A percentile compares a stretch with the other conserved stretches of the same genome.
These are phyloP conservation scores for Pelargonium myrrhifolium DNA, from an alignment of 441 rosid species.

Conservation along the genomic window DNA sequence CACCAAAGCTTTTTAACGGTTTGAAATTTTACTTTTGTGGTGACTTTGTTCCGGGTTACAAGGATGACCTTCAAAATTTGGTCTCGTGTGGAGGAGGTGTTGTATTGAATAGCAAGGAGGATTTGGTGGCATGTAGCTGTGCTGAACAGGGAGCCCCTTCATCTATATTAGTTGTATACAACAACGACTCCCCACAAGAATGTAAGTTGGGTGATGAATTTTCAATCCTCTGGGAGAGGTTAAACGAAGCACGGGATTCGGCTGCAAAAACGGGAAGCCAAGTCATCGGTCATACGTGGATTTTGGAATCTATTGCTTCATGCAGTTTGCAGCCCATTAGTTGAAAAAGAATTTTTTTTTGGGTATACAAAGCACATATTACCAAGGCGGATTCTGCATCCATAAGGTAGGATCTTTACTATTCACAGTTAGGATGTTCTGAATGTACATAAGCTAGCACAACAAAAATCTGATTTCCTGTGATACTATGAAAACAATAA, in stretches of 20 bases:
- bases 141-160: constrained; percentile 19
- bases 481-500: no score
- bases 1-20: constrained; percentile 62
- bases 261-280: constrained; percentile 44
- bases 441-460: no score
- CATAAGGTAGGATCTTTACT: no score
- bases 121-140: constrained; percentile 19
- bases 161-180: constrained; percentile 48
- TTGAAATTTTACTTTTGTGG: constrained; percentile 53
- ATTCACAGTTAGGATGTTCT: no score
- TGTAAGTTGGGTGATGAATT: constrained; percentile 62
- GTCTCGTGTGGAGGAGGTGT: constrained; percentile 60
- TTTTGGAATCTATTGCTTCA: constrained; percentile 75
- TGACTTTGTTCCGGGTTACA: constrained; percentile 51
- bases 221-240: constrained; percentile 55
- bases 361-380: no score
- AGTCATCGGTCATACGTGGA: constrained; percentile 66
- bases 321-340: constrained; percentile 45
- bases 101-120: constrained; percentile 36
- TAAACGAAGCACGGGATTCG: constrained; percentile 56
- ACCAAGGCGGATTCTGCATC: no score
- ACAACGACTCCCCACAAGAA: constrained; percentile 56
- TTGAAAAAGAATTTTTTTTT: constrained; percentile 8
- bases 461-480: no score
- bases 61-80: constrained; percentile 57